Evolutionary conservation across 1,284 basidiomycete genomes (phyloP).

Genomic region (Pseudozyma tsukubaensis): DNA sequence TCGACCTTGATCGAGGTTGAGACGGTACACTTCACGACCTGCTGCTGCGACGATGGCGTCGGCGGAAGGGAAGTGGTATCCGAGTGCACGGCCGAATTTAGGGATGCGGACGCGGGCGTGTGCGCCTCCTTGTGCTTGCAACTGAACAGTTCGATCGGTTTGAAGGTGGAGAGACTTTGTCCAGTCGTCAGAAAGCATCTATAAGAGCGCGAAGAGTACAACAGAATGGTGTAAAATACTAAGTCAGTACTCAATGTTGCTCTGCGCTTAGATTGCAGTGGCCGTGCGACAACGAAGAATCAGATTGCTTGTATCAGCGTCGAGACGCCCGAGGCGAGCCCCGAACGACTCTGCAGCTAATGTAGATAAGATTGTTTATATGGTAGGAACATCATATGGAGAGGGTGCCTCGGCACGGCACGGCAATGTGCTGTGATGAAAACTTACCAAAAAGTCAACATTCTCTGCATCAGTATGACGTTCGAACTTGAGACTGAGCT

Average conservation of each 20-base stretch:
- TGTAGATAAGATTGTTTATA: conserved; percentile 60
- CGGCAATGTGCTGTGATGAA: not conserved
- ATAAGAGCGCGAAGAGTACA: conserved; percentile 9
- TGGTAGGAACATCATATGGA: conserved; percentile 37
- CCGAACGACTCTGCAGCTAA: conserved; percentile 50
- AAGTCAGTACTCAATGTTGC: conserved; percentile 5
- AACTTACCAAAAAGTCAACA: conserved; percentile 93
- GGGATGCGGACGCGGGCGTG: conserved; percentile 94
- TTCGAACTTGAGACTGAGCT: conserved; percentile 94
- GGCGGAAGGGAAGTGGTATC: conserved; percentile 86
- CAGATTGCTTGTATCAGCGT: conserved; percentile 53
- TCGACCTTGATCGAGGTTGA: conserved; percentile 94
- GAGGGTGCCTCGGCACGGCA: not conserved
- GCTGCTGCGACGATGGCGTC: conserved; percentile 82
- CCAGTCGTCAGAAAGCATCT: conserved; percentile 98
- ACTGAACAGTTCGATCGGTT: conserved; percentile 90
- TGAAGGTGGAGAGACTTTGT: conserved; percentile 98
- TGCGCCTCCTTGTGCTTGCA: conserved; percentile 93
- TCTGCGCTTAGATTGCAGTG: too few relatives aligned
- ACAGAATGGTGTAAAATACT: not conserved
- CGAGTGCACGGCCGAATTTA: conserved; percentile 88
- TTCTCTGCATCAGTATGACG: conserved; percentile 96
- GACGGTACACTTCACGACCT: conserved; percentile 87
- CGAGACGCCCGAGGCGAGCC: conserved; percentile 25
- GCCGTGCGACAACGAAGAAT: conserved; percentile 3